A percentile compares a stretch with the other conserved stretches of the same genome.
These are phyloP conservation scores for Lactarius trivialis DNA, from an alignment of 768 basidiomycete species.

Conservation along the genomic window DNA sequence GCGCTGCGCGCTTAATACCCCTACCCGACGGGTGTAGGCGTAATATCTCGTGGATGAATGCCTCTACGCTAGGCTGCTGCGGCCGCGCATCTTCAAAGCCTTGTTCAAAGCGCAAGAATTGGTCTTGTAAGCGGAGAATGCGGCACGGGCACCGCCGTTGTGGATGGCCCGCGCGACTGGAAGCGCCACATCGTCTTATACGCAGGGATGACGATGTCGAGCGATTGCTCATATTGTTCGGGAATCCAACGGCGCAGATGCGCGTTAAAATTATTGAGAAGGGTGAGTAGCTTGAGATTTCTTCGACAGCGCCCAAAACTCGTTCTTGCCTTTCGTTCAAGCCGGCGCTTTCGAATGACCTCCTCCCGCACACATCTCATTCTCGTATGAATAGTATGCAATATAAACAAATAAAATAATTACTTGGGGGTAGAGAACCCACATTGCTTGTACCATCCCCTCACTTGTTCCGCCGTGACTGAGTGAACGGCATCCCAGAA, in stretches of 20 bases:
- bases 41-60: conserved; percentile 40
- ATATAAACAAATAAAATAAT: no score
- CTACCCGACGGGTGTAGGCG: conserved; percentile 47
- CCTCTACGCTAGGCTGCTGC: conserved; percentile 30
- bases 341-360: no score
- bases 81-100: neutral
- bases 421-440: no score
- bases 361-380: no score
- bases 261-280: conserved; percentile 32
- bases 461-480: no score
- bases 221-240: conserved; percentile 32
- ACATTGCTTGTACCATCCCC: no score
- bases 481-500: no score
- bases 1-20: conserved; percentile 34
- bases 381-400: no score
- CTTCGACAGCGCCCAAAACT: conserved; percentile 44
- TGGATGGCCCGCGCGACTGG: conserved; percentile 34
- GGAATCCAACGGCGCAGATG: conserved; percentile 40
- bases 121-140: conserved; percentile 33
- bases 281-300: conserved; percentile 15
- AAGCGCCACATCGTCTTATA: conserved; percentile 63
- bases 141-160: conserved; percentile 25
- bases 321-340: no score
- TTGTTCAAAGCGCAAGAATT: conserved; percentile 29
- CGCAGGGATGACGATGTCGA: conserved; percentile 49